A percentile compares a stretch with the other conserved stretches of the same genome.
These are phyloP conservation scores for Arthrobotrys conoides DNA, from an alignment of 2,329 filamentous ascomycete genomes.

Conservation along the genomic window DNA sequence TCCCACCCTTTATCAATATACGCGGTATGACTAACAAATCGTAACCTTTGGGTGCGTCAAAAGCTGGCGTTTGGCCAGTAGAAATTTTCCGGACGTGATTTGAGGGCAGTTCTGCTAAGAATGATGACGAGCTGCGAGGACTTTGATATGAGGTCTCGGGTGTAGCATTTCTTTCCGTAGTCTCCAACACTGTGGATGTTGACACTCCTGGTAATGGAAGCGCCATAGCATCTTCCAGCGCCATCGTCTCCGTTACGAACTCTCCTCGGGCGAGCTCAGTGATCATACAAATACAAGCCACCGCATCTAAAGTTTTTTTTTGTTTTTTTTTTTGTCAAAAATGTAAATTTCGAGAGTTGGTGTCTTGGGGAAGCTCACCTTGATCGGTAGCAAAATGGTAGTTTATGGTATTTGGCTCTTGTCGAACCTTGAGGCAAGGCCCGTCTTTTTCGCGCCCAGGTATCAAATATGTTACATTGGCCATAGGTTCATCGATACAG, in stretches of 20 bases:
- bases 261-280: constrained; percentile 50
- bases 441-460: constrained; percentile 51
- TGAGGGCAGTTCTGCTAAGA: constrained; percentile 40
- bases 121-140: constrained; percentile 35
- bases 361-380: constrained; percentile 13
- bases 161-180: constrained; percentile 13
- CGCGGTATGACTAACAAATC: constrained; percentile 34
- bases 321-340: too few relatives aligned
- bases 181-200: constrained; percentile 32
- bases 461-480: constrained; percentile 39
- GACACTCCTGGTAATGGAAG: constrained; percentile 30
- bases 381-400: constrained; percentile 51
- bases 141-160: constrained; percentile 27
- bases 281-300: constrained; percentile 56
- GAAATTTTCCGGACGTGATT: constrained; percentile 55
- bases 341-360: neutral
- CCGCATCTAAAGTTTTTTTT: constrained; percentile 38
- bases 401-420: constrained; percentile 54
- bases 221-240: constrained; percentile 42
- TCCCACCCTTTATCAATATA: too few relatives aligned
- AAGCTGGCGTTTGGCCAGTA: constrained; percentile 9
- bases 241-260: constrained; percentile 56
- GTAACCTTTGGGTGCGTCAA: constrained; percentile 44
- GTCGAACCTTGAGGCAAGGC: constrained; percentile 44
- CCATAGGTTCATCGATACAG: constrained; percentile 53